These are phyloP conservation scores for Mycosphaerella arachidis DNA, from an alignment of 2,329 filamentous ascomycete species.

Conservation along the genomic window DNA sequence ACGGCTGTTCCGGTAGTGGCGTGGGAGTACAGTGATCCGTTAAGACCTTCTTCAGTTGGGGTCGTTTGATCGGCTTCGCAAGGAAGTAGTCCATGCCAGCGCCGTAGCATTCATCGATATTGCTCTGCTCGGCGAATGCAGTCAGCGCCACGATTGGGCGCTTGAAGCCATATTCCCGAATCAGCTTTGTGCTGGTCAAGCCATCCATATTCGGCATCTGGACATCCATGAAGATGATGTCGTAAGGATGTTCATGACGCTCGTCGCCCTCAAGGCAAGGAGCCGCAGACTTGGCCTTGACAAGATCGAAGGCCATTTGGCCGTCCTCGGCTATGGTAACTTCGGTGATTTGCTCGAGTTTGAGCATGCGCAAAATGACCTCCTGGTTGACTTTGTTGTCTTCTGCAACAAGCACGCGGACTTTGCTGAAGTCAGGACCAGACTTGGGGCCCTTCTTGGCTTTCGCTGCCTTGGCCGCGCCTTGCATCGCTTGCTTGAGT, in stretches of 20 bases:
- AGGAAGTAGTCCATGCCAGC: slow-evolving; percentile 92
- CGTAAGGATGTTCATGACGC: slow-evolving; percentile 59
- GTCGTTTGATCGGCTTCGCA: slow-evolving; percentile 68
- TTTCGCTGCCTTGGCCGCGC: slow-evolving; percentile 48
- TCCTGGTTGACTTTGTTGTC: slow-evolving; percentile 64
- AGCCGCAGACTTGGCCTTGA: slow-evolving; percentile 49
- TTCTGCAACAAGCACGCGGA: slow-evolving; percentile 83
- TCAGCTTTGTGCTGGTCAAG: slow-evolving; percentile 77
- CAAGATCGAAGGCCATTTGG: slow-evolving; percentile 77
- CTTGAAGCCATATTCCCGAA: slow-evolving; percentile 79
- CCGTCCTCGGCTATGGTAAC: slow-evolving; percentile 66
- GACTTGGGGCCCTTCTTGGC: slow-evolving; percentile 54
- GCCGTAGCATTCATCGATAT: slow-evolving; percentile 61
- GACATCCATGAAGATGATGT: slow-evolving; percentile 93
- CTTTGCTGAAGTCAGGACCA: slow-evolving; percentile 47
- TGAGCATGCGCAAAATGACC: slow-evolving; percentile 60
- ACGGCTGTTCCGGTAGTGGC: slow-evolving; percentile 1
- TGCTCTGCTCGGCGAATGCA: slow-evolving; percentile 85
- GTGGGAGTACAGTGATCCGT: slow-evolving; percentile 70
- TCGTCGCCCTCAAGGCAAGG: neutral
- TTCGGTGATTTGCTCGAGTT: slow-evolving; percentile 73
- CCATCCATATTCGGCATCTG: slow-evolving; percentile 91
- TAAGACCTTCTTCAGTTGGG: slow-evolving; percentile 78
- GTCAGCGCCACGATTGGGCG: slow-evolving; percentile 87
- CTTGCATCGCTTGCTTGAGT: slow-evolving; percentile 36